Evolutionary conservation across 2,329 filamentous ascomycete species (phyloP).

Genomic region (Trichoderma cornu-damae): DNA sequence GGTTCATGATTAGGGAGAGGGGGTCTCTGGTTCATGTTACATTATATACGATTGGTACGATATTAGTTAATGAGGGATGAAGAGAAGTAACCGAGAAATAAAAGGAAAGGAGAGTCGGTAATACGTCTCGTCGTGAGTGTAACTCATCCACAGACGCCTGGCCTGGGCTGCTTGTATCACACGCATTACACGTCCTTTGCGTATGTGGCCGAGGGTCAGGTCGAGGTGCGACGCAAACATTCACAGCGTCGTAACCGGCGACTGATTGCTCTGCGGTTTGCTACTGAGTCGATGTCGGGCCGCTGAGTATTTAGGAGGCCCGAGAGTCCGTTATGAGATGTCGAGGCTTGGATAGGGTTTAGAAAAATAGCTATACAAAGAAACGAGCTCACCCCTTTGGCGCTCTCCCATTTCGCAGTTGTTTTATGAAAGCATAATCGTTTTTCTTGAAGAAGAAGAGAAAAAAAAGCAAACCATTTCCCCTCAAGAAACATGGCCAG

Average conservation of each 20-base stretch:
- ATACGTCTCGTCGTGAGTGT: not conserved
- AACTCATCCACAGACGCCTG: not conserved
- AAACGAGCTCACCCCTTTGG: not conserved
- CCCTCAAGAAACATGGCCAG: not conserved
- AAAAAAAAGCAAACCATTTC: not conserved
- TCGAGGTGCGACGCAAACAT: slow-evolving; percentile 17
- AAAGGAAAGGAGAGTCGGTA: not conserved
- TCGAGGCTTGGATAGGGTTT: not conserved
- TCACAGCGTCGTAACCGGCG: not conserved
- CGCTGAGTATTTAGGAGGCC: not conserved
- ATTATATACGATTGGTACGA: slow-evolving; percentile 19
- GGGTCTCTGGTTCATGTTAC: slow-evolving; percentile 17
- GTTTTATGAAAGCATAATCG: not conserved
- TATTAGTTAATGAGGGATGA: slow-evolving; percentile 18
- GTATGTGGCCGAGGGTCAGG: slow-evolving; percentile 4
- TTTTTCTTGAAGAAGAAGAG: not conserved
- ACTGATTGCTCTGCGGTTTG: not conserved
- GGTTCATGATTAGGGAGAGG: slow-evolving; percentile 16
- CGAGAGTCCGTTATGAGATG: not conserved
- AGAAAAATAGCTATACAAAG: not conserved
- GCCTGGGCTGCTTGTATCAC: not conserved
- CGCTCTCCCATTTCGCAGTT: not conserved
- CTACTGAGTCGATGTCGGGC: not conserved
- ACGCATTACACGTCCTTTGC: not conserved
- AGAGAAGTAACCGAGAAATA: not conserved